Conservation (phyloP, 2,329 filamentous ascomycete species). For the Claviceps cyperi region DNA sequence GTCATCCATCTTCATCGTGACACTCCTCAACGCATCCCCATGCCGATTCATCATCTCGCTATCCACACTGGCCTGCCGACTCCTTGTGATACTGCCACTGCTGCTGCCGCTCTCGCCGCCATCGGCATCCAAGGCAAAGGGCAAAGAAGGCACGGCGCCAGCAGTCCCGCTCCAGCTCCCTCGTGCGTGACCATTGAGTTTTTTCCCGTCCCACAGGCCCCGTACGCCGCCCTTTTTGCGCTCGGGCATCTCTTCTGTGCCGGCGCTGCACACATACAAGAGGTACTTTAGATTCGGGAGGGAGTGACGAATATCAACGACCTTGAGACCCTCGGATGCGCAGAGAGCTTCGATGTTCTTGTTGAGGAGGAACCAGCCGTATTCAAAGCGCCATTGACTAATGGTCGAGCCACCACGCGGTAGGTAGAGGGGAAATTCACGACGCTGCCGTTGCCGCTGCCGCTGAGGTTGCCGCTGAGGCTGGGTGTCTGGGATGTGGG, state of each 20-base stretch:
- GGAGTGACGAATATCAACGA: conserved; percentile 83
- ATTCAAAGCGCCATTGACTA: conserved; percentile 84
- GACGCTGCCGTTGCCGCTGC: conserved; percentile 29
- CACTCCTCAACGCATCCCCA: conserved; percentile 23
- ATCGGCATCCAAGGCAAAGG: conserved; percentile 7
- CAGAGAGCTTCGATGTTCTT: conserved; percentile 73
- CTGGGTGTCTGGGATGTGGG: conserved; percentile 32
- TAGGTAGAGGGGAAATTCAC: conserved; percentile 68
- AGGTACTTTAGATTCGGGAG: conserved; percentile 89
- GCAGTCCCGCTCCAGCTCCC: conserved; percentile 11
- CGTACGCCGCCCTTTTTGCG: conserved; percentile 47
- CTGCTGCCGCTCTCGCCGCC: conserved; percentile 26
- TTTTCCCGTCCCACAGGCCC: conserved; percentile 38
- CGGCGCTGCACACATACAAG: conserved; percentile 76
- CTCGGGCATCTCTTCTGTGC: conserved; percentile 47
- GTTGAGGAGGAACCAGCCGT: conserved; percentile 91
- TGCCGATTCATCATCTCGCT: conserved; percentile 26
- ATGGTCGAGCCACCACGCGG: conserved; percentile 44
- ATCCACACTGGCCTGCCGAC: conserved; percentile 28
- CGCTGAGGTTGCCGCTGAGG: conserved; percentile 25
- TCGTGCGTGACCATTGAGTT: conserved; percentile 21
- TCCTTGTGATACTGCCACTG: conserved; percentile 19
- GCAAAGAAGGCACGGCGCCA: conserved; percentile 10
- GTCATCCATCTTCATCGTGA: conserved; percentile 14
- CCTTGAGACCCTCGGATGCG: conserved; percentile 52